Conservation (phyloP, 495 filamentous ascomycete species). For the Talaromyces adpressus region DNA sequence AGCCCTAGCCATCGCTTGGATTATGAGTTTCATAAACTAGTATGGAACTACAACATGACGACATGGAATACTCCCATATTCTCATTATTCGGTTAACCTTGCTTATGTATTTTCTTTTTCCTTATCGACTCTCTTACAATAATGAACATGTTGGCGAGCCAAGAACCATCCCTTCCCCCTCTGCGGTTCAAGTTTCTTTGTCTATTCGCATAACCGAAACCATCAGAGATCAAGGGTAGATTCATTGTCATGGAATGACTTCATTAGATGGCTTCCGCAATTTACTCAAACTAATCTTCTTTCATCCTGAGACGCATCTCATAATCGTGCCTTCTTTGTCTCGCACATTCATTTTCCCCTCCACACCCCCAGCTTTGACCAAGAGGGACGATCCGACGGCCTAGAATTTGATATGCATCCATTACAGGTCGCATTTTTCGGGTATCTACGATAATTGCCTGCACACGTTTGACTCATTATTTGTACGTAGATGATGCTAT, state of each 20-base stretch:
- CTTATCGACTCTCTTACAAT: neutral
- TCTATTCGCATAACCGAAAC: neutral
- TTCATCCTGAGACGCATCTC: neutral
- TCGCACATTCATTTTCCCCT: neutral
- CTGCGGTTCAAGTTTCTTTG: neutral
- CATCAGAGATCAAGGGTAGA: neutral
- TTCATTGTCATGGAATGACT: neutral
- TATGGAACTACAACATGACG: neutral
- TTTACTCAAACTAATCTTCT: neutral
- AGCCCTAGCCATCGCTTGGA: neutral
- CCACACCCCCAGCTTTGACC: neutral
- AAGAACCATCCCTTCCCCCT: neutral
- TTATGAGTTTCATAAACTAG: neutral
- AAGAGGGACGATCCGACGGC: neutral
- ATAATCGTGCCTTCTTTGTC: neutral
- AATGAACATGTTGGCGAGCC: neutral
- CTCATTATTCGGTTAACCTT: neutral
- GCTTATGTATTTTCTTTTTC: neutral
- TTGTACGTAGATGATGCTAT: neutral
- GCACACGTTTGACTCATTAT: neutral
- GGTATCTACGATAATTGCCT: neutral
- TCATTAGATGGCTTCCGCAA: neutral
- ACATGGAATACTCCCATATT: neutral
- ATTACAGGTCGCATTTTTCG: neutral
- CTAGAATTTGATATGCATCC: neutral